Base-by-base conservation (phyloP, 495 filamentous ascomycete species). In the Hyphodiscus hymeniophilus region DNA sequence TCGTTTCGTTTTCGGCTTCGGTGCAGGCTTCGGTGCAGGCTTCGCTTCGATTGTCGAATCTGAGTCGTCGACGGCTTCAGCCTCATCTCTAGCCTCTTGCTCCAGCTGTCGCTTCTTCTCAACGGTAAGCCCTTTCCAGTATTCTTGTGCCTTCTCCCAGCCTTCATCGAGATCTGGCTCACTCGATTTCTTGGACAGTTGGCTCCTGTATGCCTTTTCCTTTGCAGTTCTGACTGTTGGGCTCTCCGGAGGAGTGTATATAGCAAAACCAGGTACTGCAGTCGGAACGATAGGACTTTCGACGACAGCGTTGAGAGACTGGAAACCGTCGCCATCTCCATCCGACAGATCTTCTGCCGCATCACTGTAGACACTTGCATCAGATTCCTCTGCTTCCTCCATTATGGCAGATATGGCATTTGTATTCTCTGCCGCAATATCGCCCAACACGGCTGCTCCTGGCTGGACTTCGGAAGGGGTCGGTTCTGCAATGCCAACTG, bases 261-360 rank as follows among this genome's bases (percentile, higher is more conserved):
- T 34, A 2, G 28, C 35, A n/a, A 50, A 17, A 21, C 46, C 50
- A 33, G 39, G 13, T 16, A 6, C 17, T 20, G 22, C 30, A 52
- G 28, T 40, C n/a, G 34, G 32, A 2, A 48, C 24, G 20, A 52
- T 36, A 13, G 58, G 58, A 41, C 74, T 80, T 42, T 89, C 81
- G 2, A 94, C 72, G 35, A 94, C 82, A 22, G 89, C 89, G 65
- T 94, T 79, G 38, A 95, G 78, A 11, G 87, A 94, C 39, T 82
- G 74, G 63, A 89, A 95, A 0, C 84, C 86, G 52, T 82, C 79
- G 4, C 81, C 81, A 33, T 85, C 82, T 13, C 71, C 42, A 22
- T 90, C 79, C 0, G 74, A 71, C 1, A 85, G 65, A 45, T 88
- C 84, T 58, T 95, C 89, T 34, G 81, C 81, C 2, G 89, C 89